A percentile compares a stretch with the other conserved stretches of the same genome.
Conservation (phyloP, 768 basidiomycete species). For the Austroboletus eburneus region DNA sequence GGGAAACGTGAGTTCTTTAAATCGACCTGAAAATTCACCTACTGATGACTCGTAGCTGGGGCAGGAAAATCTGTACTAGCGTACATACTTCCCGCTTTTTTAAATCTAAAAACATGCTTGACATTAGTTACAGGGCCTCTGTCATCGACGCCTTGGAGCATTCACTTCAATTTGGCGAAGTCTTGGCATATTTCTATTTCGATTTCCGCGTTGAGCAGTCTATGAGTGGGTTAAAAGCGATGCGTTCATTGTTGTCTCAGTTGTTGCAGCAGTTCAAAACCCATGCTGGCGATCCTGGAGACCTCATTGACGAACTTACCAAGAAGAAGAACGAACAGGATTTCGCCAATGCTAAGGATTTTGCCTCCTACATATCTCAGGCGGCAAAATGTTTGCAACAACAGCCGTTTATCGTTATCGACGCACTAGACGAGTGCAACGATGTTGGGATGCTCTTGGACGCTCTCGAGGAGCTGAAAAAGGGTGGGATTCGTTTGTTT, state of each 20-base stretch:
- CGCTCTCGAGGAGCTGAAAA: background rate
- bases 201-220: constrained; percentile 14
- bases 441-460: constrained; percentile 3
- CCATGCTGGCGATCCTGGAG: background rate
- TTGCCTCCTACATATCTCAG: constrained; percentile 3
- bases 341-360: background rate
- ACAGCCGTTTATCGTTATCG: constrained; percentile 6
- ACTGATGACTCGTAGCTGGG: constrained; percentile 5
- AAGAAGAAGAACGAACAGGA: background rate
- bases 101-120: background rate
- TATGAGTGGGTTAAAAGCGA: constrained; percentile 5
- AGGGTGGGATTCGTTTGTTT: constrained; percentile 3
- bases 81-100: background rate
- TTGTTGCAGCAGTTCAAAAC: background rate
- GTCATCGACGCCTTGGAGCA: constrained; percentile 7
- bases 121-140: constrained; percentile 5
- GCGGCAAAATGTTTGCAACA: background rate
- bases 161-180: background rate
- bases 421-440: constrained; percentile 18
- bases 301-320: background rate
- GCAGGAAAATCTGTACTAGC: constrained; percentile 15
- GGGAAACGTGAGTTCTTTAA: constrained; percentile 9
- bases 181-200: constrained; percentile 17
- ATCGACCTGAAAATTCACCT: background rate
- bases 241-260: constrained; percentile 18